Percentiles rank a stretch among this genome's conserved stretches.
These are phyloP conservation scores for Cyclocybe cylindracea DNA, from an alignment of 768 basidiomycete species.

Conservation along the genomic window DNA sequence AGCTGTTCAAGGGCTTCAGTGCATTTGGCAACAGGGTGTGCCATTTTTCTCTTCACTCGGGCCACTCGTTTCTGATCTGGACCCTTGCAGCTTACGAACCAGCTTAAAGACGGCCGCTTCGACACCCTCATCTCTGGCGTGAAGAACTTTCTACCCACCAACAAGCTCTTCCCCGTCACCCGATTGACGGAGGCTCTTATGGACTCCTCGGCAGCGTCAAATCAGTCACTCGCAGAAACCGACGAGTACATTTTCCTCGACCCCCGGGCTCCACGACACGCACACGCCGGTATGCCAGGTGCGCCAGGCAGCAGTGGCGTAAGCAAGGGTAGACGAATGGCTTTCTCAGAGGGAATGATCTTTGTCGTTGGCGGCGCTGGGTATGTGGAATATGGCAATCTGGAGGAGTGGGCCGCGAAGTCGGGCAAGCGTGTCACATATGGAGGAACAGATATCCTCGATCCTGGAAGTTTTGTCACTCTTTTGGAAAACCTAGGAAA, in stretches of 20 bases:
- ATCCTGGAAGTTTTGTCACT: constrained; percentile 82
- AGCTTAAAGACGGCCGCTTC: constrained; percentile 92
- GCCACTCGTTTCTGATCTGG: neutral
- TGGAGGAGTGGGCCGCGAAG: constrained; percentile 89
- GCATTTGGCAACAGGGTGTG: constrained; percentile 85
- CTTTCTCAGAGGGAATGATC: constrained; percentile 85
- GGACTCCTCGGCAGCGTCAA: constrained; percentile 94
- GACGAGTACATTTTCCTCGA: constrained; percentile 96
- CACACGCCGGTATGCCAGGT: constrained; percentile 51
- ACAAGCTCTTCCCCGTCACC: constrained; percentile 91
- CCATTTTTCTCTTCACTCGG: neutral
- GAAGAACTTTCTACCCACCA: constrained; percentile 95
- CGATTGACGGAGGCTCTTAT: constrained; percentile 94
- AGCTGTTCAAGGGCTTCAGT: constrained; percentile 93
- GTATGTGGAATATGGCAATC: constrained; percentile 96
- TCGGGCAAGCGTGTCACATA: constrained; percentile 88
- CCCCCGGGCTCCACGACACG: constrained; percentile 74
- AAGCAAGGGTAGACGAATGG: constrained; percentile 54
- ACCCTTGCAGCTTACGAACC: constrained; percentile 74
- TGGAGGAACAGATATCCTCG: constrained; percentile 93
- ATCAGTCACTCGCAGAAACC: constrained; percentile 93
- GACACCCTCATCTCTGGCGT: constrained; percentile 97
- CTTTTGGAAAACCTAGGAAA: constrained; percentile 69
- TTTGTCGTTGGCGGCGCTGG: constrained; percentile 97
- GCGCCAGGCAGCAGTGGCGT: constrained; percentile 48